Conservation (phyloP, 345 rosid species). For the Eucalyptus regnans region DNA sequence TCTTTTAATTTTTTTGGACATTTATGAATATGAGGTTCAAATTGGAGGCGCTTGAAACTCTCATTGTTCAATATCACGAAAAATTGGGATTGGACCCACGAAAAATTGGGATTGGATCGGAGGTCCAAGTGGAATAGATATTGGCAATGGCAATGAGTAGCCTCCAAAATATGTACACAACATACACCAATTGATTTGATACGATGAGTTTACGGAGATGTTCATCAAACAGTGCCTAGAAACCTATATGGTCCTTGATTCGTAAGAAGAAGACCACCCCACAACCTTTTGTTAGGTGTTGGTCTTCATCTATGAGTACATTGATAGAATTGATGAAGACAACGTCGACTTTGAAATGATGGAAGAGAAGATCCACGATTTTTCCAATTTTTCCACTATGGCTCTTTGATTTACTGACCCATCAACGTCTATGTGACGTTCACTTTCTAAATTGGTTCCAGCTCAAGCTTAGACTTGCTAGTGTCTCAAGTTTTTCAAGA, state of each 20-base stretch:
- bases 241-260: no score
- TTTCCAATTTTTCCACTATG: not conserved
- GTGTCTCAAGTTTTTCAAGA: no score
- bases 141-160: not conserved
- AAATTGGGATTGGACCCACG: not conserved
- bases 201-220: not conserved
- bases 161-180: not conserved
- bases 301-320: not conserved
- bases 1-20: no score
- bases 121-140: not conserved
- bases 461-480: no score
- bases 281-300: not conserved
- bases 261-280: not conserved
- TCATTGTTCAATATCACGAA: not conserved
- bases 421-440: no score
- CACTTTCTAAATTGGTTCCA: no score
- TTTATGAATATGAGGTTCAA: not conserved
- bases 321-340: accelerated
- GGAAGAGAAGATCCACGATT: not conserved
- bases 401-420: not conserved
- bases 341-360: not conserved
- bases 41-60: not conserved
- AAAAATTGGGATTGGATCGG: not conserved
- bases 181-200: not conserved
- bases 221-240: not conserved